phyloP scores from a whole-genome alignment of 75 land plant genomes.

The Azolla pinnata region DNA sequence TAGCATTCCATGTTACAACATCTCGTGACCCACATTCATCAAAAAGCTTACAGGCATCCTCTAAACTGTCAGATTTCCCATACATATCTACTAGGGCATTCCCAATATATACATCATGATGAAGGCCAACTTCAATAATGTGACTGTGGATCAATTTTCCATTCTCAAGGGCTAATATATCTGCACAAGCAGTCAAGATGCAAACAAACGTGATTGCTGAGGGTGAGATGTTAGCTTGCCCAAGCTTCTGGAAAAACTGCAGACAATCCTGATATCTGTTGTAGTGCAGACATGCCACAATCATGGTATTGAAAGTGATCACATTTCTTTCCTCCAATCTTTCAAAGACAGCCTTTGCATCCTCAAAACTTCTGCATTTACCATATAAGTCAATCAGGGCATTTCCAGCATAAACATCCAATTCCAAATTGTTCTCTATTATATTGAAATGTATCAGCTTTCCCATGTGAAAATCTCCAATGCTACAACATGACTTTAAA shows the following conservation, averaged over 20 bases:
- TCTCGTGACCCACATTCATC: slow-evolving; percentile 34
- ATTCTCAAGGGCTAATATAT: slow-evolving; percentile 9
- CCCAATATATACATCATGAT: slow-evolving; percentile 31
- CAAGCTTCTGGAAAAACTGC: slow-evolving; percentile 28
- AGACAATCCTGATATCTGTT: slow-evolving; percentile 12
- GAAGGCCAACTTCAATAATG: slow-evolving; percentile 23
- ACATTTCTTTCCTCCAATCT: slow-evolving; percentile 23
- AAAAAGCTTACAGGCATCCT: slow-evolving; percentile 22
- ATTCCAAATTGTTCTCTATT: slow-evolving; percentile 23
- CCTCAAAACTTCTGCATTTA: slow-evolving; percentile 19
- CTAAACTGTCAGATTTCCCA: slow-evolving; percentile 19
- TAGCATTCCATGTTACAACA: slow-evolving; percentile 51
- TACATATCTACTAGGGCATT: slow-evolving; percentile 45
- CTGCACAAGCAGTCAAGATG: slow-evolving; percentile 27
- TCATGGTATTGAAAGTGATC: slow-evolving; percentile 48
- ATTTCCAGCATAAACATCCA: slow-evolving; percentile 33
- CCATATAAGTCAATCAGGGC: slow-evolving; percentile 42
- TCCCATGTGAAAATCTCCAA: slow-evolving; percentile 35
- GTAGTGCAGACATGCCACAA: slow-evolving; percentile 28
- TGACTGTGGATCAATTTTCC: slow-evolving; percentile 37
- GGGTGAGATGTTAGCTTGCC: slow-evolving; percentile 9
- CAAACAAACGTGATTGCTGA: slow-evolving; percentile 32
- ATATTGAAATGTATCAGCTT: slow-evolving; percentile 38
- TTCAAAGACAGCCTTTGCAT: slow-evolving; percentile 33
- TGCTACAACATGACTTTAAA: slow-evolving; percentile 52